Conservation (phyloP, 305 asterid species). For the Fraxinus greggii region DNA sequence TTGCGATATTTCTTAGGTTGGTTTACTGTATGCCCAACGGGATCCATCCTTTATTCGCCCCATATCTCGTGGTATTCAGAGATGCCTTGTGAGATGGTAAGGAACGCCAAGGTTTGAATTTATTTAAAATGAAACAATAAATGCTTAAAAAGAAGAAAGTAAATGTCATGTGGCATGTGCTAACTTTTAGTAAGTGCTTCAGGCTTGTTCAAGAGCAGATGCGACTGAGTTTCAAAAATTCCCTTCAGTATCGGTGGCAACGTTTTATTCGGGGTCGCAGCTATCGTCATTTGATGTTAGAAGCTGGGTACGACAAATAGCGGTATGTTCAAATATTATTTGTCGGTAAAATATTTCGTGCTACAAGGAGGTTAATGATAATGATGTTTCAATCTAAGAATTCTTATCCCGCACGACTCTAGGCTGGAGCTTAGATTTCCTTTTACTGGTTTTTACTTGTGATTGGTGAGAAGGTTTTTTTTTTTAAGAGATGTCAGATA, state of each 20-base stretch:
- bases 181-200: slow-evolving; percentile 35
- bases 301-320: slow-evolving; percentile 50
- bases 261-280: slow-evolving; percentile 78
- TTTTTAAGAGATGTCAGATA: background rate
- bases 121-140: slow-evolving; percentile 25
- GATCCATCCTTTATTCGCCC: slow-evolving; percentile 90
- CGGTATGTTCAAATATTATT: slow-evolving; percentile 27
- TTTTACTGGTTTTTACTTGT: background rate
- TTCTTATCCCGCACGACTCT: background rate
- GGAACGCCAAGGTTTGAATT: slow-evolving; percentile 25
- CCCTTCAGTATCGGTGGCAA: slow-evolving; percentile 65
- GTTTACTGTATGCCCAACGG: slow-evolving; percentile 81
- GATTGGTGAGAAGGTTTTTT: background rate
- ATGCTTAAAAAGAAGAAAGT: slow-evolving; percentile 20
- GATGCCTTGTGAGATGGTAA: slow-evolving; percentile 97
- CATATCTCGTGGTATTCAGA: slow-evolving; percentile 73
- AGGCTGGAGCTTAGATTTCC: background rate
- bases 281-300: slow-evolving; percentile 80
- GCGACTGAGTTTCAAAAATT: slow-evolving; percentile 42
- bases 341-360: background rate
- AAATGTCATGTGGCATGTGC: slow-evolving; percentile 22
- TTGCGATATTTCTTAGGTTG: slow-evolving; percentile 50
- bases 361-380: background rate
- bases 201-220: slow-evolving; percentile 89
- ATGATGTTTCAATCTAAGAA: background rate